Base-by-base conservation (phyloP, 139 green algal genomes). In the Tetraselmis chui region DNA sequence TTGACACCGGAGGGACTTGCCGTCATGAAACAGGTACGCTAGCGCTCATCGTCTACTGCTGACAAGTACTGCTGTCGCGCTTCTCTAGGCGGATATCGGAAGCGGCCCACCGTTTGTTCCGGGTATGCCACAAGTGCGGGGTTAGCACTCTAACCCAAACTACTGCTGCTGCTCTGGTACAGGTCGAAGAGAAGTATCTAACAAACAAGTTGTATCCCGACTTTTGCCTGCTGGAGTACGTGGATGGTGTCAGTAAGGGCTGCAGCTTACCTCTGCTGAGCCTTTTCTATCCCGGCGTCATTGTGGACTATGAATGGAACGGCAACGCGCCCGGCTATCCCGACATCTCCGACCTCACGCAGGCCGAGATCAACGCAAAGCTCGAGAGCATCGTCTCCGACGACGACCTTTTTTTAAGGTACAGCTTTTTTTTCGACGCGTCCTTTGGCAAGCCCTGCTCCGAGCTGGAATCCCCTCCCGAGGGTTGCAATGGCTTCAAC, bases 111-210 rank as follows among this genome's bases (percentile, higher is more conserved):
- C n/a, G n/a, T n/a, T n/a, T n/a, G n/a, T n/a, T n/a, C n/a, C n/a
- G n/a, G n/a, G n/a, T n/a, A n/a, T n/a, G n/a, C n/a, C n/a, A n/a
- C n/a, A n/a, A n/a, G n/a, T n/a, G n/a, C n/a, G n/a, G n/a, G n/a
- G n/a, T n/a, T n/a, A n/a, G n/a, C n/a, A n/a, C n/a, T n/a, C n/a
- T n/a, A n/a, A n/a, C n/a, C n/a, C n/a, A n/a, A n/a, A n/a, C n/a
- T n/a, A n/a, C n/a, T n/a, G n/a, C n/a, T n/a, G n/a, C n/a, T n/a
- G n/a, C n/a, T n/a, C n/a, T n/a, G n/a, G n/a, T n/a, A 18, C 45
- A 84, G 80, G 59, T 79, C 2, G 80, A 84, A 32, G 78, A 84
- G 23, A 76, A n/a, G 80, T 76, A 81, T 1, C 29, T 80, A 29
- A 28, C 18, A 22, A 81, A 81, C 74, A 18, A n/a, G 18, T 32